Evolutionary conservation across 345 rosid genomes (phyloP).

Genomic region (Mangifera indica): DNA sequence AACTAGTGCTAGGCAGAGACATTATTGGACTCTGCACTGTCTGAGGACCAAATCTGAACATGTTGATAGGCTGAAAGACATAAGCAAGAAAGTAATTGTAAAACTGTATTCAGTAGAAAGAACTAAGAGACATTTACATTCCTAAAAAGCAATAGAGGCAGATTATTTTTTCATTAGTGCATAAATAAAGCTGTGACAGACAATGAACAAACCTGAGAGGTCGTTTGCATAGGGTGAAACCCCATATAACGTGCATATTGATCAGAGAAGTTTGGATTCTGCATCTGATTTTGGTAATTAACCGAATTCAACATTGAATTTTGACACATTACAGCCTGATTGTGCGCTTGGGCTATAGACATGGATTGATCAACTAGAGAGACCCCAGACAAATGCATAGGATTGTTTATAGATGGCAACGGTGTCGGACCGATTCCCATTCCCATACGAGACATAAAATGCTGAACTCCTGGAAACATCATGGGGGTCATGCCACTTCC

Average conservation of each 20-base stretch:
- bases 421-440: constrained; percentile 44
- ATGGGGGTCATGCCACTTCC: constrained; percentile 82
- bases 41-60: constrained; percentile 45
- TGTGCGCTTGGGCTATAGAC: constrained; percentile 36
- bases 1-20: constrained; percentile 26
- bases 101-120: background rate
- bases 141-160: background rate
- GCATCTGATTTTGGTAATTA: constrained; percentile 42
- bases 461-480: constrained; percentile 84
- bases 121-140: background rate
- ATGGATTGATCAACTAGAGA: constrained; percentile 50
- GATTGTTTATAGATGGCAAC: constrained; percentile 32
- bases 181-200: constrained; percentile 14
- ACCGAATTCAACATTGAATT: constrained; percentile 39
- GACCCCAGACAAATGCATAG: constrained; percentile 43
- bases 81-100: background rate
- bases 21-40: constrained; percentile 30
- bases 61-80: constrained; percentile 48
- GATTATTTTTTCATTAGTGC: background rate
- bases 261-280: constrained; percentile 36
- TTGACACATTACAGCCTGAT: constrained; percentile 39
- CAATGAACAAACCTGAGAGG: constrained; percentile 44
- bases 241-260: constrained; percentile 50
- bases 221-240: constrained; percentile 47
- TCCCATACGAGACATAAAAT: constrained; percentile 51